phyloP scores from a whole-genome alignment of 352 stramenopile genomes.

The Phytophthora citrophthora region DNA sequence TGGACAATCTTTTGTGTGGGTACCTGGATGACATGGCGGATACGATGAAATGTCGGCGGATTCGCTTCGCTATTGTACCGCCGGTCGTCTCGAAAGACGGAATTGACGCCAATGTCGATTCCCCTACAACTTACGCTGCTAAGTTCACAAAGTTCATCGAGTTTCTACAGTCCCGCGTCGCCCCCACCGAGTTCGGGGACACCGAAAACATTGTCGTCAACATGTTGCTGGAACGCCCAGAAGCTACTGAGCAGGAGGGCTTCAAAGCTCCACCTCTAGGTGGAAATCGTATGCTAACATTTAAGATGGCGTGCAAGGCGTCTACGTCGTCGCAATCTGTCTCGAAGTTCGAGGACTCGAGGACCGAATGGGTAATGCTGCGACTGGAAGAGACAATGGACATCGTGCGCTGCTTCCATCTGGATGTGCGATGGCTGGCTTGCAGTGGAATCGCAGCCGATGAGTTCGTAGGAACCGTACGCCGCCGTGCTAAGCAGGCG shows the following conservation, averaged over 20 bases:
- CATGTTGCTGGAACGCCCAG: conserved; percentile 37
- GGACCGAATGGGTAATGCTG: conserved; percentile 81
- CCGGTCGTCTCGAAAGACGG: conserved; percentile 22
- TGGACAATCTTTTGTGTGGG: conserved; percentile 78
- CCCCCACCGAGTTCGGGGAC: conserved; percentile 53
- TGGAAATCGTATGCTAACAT: conserved; percentile 45
- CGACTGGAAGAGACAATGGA: conserved; percentile 68
- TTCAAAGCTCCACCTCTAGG: conserved; percentile 10
- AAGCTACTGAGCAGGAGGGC: not conserved
- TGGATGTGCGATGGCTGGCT: conserved; percentile 82
- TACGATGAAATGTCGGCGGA: conserved; percentile 69
- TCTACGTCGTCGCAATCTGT: conserved; percentile 23
- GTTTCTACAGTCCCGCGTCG: conserved; percentile 66
- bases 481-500: conserved; percentile 70
- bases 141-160: conserved; percentile 73
- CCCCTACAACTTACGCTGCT: conserved; percentile 39
- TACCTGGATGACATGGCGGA: conserved; percentile 83
- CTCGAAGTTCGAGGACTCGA: conserved; percentile 46
- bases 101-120: conserved; percentile 4
- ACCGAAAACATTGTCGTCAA: conserved; percentile 59
- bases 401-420: conserved; percentile 62
- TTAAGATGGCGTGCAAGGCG: conserved; percentile 52
- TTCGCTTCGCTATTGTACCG: conserved; percentile 74
- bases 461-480: conserved; percentile 73
- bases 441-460: conserved; percentile 78